Conservation (phyloP, 2,329 filamentous ascomycete species). For the Penicillium sp. region DNA sequence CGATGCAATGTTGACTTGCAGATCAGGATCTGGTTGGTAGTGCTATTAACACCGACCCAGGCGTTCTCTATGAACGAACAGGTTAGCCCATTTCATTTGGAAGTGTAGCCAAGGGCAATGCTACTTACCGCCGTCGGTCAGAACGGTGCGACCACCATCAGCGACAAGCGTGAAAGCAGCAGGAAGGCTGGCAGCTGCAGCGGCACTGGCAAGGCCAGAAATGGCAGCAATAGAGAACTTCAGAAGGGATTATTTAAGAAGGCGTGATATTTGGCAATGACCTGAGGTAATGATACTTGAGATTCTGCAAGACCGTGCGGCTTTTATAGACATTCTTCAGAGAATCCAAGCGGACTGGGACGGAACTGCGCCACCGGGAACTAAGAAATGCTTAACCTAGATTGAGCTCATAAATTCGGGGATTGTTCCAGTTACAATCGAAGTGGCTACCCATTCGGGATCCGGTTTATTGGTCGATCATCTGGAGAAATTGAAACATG, state of each 20-base stretch:
- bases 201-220: constrained; percentile 30
- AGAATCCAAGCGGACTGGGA: background rate
- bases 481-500: constrained; percentile 25
- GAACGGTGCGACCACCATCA: constrained; percentile 35
- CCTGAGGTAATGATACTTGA: no score
- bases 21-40: constrained; percentile 34
- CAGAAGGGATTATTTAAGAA: constrained; percentile 14
- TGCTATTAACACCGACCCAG: constrained; percentile 31
- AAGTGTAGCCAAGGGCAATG: no score
- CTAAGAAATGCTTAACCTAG: constrained; percentile 11
- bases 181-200: constrained; percentile 33
- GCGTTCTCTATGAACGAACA: no score
- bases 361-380: background rate
- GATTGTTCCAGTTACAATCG: constrained; percentile 11
- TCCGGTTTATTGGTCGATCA: constrained; percentile 17
- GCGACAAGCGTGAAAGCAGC: constrained; percentile 37
- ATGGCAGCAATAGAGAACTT: constrained; percentile 37
- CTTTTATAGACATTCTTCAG: background rate
- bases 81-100: no score
- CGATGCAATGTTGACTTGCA: constrained; percentile 26
- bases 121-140: constrained; percentile 36
- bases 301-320: no score
- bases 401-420: background rate
- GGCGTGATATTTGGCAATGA: background rate
- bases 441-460: constrained; percentile 7